Conservation (phyloP, 805 yeast species). For the Kodamaea hsintzibuensis region DNA sequence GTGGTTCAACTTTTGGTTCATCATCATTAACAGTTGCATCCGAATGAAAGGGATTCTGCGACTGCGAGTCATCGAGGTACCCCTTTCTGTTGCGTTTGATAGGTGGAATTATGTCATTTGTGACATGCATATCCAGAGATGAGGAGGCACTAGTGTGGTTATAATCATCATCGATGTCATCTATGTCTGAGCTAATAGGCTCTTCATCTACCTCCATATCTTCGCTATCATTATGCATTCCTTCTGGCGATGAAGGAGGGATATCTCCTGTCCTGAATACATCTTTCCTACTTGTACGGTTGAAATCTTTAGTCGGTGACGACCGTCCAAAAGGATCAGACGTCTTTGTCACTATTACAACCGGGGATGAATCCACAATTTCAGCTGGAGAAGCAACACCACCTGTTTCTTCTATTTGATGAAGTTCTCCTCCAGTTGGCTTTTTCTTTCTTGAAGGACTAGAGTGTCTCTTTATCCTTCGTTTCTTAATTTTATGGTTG, state of each 20-base stretch:
- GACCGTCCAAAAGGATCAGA: slow-evolving; percentile 6
- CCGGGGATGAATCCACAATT: slow-evolving; percentile 25
- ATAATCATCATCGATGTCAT: slow-evolving; percentile 20
- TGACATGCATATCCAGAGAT: background rate
- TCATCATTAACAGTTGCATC: slow-evolving; percentile 5
- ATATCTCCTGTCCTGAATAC: slow-evolving; percentile 1
- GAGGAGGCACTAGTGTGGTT: background rate
- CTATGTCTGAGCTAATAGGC: slow-evolving; percentile 20
- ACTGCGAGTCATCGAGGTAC: background rate
- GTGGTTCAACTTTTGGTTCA: background rate
- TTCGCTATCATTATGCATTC: background rate
- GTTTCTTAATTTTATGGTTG: slow-evolving; percentile 20
- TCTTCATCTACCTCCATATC: slow-evolving; percentile 2
- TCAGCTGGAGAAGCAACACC: slow-evolving; percentile 16
- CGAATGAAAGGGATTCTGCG: background rate
- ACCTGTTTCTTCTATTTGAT: background rate
- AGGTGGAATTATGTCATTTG: background rate
- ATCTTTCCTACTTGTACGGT: slow-evolving; percentile 17
- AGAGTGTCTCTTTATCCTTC: slow-evolving; percentile 8
- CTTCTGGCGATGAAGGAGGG: slow-evolving; percentile 9
- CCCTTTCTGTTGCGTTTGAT: background rate
- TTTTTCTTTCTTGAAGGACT: background rate
- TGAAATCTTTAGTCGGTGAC: slow-evolving; percentile 4
- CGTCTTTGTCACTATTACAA: slow-evolving; percentile 2
- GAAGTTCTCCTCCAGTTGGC: background rate